These are phyloP conservation scores for Pholiota microspora DNA, from an alignment of 768 basidiomycete genomes.

Conservation along the genomic window DNA sequence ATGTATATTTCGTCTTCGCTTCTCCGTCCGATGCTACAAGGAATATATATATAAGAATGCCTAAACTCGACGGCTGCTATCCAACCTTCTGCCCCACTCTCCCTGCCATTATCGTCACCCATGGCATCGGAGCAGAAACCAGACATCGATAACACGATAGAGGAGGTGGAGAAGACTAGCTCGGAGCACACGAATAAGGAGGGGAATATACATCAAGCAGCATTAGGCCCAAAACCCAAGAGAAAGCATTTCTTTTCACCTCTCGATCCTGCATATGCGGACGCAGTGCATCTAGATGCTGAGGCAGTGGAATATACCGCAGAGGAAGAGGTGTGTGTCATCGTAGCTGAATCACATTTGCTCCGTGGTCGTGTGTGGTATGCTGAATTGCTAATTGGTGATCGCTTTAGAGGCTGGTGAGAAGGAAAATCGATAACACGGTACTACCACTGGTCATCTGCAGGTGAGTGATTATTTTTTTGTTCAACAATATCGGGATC, in stretches of 20 bases:
- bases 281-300: constrained; percentile 51
- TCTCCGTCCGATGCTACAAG: neutral
- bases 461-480: constrained; percentile 35
- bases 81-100: neutral
- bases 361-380: neutral
- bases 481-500: no score
- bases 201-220: constrained; percentile 42
- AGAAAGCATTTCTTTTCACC: constrained; percentile 49
- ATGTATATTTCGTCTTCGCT: neutral
- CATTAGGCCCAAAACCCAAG: constrained; percentile 34
- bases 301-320: constrained; percentile 44
- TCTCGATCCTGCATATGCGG: constrained; percentile 42
- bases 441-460: constrained; percentile 49
- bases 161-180: constrained; percentile 13
- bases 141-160: neutral
- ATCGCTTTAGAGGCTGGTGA: constrained; percentile 35
- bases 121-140: constrained; percentile 9
- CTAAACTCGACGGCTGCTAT: neutral
- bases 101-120: neutral
- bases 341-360: neutral
- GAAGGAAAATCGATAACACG: constrained; percentile 48
- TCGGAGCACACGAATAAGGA: constrained; percentile 18
- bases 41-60: constrained; percentile 9
- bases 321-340: constrained; percentile 43
- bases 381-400: neutral